These are phyloP conservation scores for Syzygium oleosum DNA, from an alignment of 345 rosid species.

Conservation along the genomic window DNA sequence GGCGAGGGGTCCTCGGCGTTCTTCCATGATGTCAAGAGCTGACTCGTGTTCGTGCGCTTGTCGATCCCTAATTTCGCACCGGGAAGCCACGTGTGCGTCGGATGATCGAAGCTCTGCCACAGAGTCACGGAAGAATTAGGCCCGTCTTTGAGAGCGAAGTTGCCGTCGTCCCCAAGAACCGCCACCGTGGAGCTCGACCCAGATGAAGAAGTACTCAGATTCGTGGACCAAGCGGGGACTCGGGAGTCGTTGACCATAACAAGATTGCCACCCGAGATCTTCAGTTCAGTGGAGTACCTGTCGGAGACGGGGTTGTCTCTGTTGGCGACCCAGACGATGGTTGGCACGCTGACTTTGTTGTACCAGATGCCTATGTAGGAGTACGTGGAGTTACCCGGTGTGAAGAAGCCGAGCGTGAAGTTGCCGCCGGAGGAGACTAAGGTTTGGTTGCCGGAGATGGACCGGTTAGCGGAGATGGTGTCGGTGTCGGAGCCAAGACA, in stretches of 20 bases:
- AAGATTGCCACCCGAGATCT: constrained; percentile 51
- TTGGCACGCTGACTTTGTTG: constrained; percentile 21
- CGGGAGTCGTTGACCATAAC: constrained; percentile 44
- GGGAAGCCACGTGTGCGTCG: constrained; percentile 63
- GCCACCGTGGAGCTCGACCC: constrained; percentile 24
- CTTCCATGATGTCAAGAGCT: constrained; percentile 56
- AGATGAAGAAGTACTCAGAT: constrained; percentile 24
- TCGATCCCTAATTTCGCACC: constrained; percentile 44
- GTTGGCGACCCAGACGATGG: constrained; percentile 74
- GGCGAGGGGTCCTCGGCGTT: constrained; percentile 51
- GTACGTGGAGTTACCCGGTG: constrained; percentile 42
- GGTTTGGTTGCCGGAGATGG: constrained; percentile 57
- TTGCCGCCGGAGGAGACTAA: constrained; percentile 33
- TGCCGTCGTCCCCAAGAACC: constrained; percentile 44
- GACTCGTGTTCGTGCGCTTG: constrained; percentile 21
- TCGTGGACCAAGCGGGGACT: constrained; percentile 55
- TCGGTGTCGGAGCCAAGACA: constrained; percentile 17
- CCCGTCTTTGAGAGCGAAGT: constrained; percentile 42
- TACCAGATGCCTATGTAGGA: constrained; percentile 73
- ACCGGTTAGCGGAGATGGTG: constrained; percentile 34
- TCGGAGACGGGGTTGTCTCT: constrained; percentile 45
- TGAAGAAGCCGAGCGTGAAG: constrained; percentile 65
- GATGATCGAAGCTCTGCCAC: constrained; percentile 79
- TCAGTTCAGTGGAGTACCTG: constrained; percentile 30
- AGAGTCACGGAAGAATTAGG: constrained; percentile 10